Evolutionary conservation across 441 rosid genomes (phyloP), one percentile per base, ranked within the genome.

Genomic region (Omphalea diandra): DNA sequence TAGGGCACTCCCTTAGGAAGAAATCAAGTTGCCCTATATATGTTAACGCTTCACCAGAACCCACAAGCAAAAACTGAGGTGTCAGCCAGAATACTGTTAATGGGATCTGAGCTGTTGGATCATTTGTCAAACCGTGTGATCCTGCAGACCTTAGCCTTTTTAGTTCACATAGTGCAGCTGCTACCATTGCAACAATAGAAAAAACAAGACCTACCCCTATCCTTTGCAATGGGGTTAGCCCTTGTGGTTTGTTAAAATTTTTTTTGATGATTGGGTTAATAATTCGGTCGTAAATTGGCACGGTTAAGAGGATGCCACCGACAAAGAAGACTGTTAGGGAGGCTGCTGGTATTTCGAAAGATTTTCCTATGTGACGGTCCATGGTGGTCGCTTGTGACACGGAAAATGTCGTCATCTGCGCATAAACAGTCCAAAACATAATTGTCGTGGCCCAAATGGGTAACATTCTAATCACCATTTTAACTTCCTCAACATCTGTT

Each of bases 11-110:
- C 8, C 96, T 93, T 65, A 93, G 87, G 90, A 93, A 93, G 94
- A 93, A 86, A 78, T 91, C 96, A 24, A 91, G 96, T 80, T 93
- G 97, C 65, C 98, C 98, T 0, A 91, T 86, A 91, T 93, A 93
- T 65, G 89, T 85, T 76, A 94, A 87, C 0, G 93, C 97, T 80
- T 94, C 98, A 4, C 96, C 98, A 8, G 96, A 41, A 66, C 97
- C 98, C 12, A 91, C 88, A 43, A 93, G 63, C 77, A 91, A 80
- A 78, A 89, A 94, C 60, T 89, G 96, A 18, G 98, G 97, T 72
- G 91, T 83, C 70, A 91, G 65, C 27, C 86, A 59, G 86, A 91
- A 93, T 1, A 88, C 96, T n/a, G 83, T 82, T 50, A 91, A 65
- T 0, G 96, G 97, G 63, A 94, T 76, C 54, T 69, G 71, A 24